These are phyloP conservation scores for Schwanniomyces pseudopolymorphus DNA, from an alignment of 805 yeast genomes.

Conservation along the genomic window DNA sequence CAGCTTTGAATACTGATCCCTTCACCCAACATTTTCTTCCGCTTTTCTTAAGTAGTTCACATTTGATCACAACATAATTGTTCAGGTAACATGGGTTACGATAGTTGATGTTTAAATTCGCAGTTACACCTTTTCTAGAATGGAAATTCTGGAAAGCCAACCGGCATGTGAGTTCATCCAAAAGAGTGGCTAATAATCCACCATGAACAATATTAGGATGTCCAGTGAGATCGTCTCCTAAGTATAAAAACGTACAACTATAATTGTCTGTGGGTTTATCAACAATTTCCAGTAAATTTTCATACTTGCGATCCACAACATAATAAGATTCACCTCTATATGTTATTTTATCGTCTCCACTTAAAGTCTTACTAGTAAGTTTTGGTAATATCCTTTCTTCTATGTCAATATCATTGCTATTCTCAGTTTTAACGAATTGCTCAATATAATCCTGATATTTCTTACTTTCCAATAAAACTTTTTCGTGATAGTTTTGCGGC, in stretches of 20 bases:
- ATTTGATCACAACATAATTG: constrained; percentile 32
- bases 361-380: constrained; percentile 35
- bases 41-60: constrained; percentile 26
- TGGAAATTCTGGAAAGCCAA: constrained; percentile 41
- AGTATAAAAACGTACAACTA: constrained; percentile 38
- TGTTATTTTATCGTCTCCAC: constrained; percentile 33
- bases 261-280: constrained; percentile 21
- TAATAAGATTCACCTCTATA: constrained; percentile 33
- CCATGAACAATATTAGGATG: constrained; percentile 45
- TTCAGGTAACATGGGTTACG: constrained; percentile 34
- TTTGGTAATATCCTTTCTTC: not conserved
- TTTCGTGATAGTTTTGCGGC: not conserved
- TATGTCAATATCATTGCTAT: constrained; percentile 10
- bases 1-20: constrained; percentile 30
- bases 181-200: constrained; percentile 41
- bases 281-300: constrained; percentile 22
- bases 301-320: constrained; percentile 32
- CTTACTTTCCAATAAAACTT: constrained; percentile 1
- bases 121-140: constrained; percentile 43
- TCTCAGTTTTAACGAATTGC: constrained; percentile 13
- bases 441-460: constrained; percentile 11
- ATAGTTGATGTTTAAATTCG: constrained; percentile 42
- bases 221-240: constrained; percentile 39
- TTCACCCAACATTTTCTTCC: constrained; percentile 43
- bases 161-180: constrained; percentile 44